A percentile compares a stretch with the other conserved stretches of the same genome.
These are phyloP conservation scores for Aspergillus sp. DNA, from an alignment of 2,329 filamentous ascomycete species.

Conservation along the genomic window DNA sequence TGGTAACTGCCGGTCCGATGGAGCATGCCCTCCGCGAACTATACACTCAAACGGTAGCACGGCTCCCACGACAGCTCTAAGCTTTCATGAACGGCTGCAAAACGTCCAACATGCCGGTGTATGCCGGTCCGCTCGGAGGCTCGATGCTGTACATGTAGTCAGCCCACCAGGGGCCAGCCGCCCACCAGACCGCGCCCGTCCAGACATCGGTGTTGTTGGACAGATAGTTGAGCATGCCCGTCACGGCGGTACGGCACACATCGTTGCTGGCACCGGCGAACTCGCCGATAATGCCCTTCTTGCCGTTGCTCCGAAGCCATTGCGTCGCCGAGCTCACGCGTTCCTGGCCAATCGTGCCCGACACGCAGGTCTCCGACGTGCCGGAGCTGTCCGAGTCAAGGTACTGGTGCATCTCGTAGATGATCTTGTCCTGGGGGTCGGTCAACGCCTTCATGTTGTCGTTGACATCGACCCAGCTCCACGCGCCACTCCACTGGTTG, in stretches of 20 bases:
- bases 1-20: too few relatives aligned
- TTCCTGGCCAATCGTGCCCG: conserved; percentile 52
- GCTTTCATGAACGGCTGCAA: conserved; percentile 22
- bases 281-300: conserved; percentile 54
- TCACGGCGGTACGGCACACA: conserved; percentile 47
- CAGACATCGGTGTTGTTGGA: conserved; percentile 53
- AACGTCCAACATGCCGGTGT: conserved; percentile 31
- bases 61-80: neutral
- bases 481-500: conserved; percentile 49
- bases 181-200: conserved; percentile 56
- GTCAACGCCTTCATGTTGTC: conserved; percentile 49
- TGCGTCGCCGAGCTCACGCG: conserved; percentile 52
- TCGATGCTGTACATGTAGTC: conserved; percentile 52
- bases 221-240: conserved; percentile 50
- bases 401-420: conserved; percentile 64
- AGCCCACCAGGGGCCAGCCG: conserved; percentile 54
- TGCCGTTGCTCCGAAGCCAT: conserved; percentile 55
- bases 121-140: conserved; percentile 47
- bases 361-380: conserved; percentile 51
- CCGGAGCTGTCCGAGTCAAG: conserved; percentile 57
- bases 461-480: conserved; percentile 50
- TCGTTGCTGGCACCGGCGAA: conserved; percentile 53
- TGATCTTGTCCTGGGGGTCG: conserved; percentile 53
- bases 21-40: neutral
- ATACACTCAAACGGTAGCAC: neutral